Evolutionary conservation across 2,329 filamentous ascomycete genomes (phyloP), one percentile per base, ranked within the genome.

Genomic region (Phyllosticta ampelicida): DNA sequence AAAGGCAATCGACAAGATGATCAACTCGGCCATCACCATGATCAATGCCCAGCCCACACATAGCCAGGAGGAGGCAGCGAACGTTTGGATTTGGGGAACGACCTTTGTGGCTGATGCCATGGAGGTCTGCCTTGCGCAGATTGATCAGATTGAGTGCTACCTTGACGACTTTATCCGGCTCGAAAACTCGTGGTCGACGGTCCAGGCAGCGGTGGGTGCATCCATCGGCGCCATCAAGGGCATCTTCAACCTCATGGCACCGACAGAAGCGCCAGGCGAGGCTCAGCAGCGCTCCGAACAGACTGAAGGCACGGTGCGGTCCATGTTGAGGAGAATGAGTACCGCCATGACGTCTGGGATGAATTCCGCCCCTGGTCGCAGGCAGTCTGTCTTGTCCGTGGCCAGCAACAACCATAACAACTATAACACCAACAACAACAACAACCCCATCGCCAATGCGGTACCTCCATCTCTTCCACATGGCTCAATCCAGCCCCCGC

Each of bases 21-120:
- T 70, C 21, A 75, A 73, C 60, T 75, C 73, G 2, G 74, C 74
- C 28, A 69, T 75, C 55, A 68, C 70, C 10, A 66, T 77, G 19
- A 76, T 78, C 60, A 67, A 76, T 55, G 64, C 69, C n/a, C 73
- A 76, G 62, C 58, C 58, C 2, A 56, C 56, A 9, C 62, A 71
- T 18, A 68, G 68, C 30, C 73, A 76, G 57, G 74, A 77, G 5
- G 68, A 68, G 2, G 68, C 74, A 8, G 73, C 73, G 6, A 74
- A 75, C 48, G 71, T 74, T 9, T 77, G 74, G 71, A 73, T 77
- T 30, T 73, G 70, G 1, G 75, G 75, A 9, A 66, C 70, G 2
- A 75, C 74, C 3, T 73, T 77, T 62, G 70, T 77, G 30, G 73
- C 74, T 10, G 75, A 77, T 59, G 73, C 73, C 16, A 70, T 77